Percentiles rank a stretch among this genome's conserved stretches.
phyloP scores from a whole-genome alignment of 2,329 filamentous ascomycete genomes.

The Albophoma yamanashiensis region DNA sequence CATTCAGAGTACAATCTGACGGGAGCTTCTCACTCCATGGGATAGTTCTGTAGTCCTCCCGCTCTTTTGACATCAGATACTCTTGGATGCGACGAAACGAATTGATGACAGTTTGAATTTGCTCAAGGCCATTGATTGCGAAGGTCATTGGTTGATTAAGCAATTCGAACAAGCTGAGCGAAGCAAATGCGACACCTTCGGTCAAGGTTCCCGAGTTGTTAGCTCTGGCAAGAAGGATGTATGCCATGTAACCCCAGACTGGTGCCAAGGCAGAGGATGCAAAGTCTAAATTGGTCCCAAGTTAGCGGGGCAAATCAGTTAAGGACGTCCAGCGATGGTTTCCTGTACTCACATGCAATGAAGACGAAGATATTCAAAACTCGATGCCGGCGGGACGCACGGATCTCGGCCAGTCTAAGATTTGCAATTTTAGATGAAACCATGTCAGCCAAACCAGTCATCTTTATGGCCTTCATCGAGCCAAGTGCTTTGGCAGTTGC shows the following conservation, averaged over 20 bases:
- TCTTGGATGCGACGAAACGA: conserved; percentile 11
- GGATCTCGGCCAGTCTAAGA: conserved; percentile 24
- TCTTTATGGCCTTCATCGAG: conserved; percentile 29
- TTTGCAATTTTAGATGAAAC: conserved; percentile 20
- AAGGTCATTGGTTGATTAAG: conserved; percentile 10
- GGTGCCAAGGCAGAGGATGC: conserved; percentile 8
- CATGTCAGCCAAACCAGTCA: conserved; percentile 26
- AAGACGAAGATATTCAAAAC: conserved; percentile 8
- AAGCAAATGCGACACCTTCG: conserved; percentile 10
- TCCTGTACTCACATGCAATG: conserved; percentile 5
- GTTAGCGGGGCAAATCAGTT: neutral
- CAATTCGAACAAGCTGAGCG: conserved; percentile 9
- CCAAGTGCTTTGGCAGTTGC: conserved; percentile 12
- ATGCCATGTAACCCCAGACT: conserved; percentile 9
- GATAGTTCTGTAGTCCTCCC: conserved; percentile 4
- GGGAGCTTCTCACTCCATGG: neutral
- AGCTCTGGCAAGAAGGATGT: conserved; percentile 6
- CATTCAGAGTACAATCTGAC: neutral
- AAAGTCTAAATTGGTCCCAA: neutral
- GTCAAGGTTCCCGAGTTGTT: conserved; percentile 7
- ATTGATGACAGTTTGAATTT: conserved; percentile 10
- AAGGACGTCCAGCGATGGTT: neutral
- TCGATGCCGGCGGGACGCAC: conserved; percentile 15
- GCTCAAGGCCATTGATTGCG: conserved; percentile 9
- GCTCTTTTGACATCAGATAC: conserved; percentile 9